Evolutionary conservation across 345 rosid species (phyloP).

Genomic region (Salix koriyanagi): DNA sequence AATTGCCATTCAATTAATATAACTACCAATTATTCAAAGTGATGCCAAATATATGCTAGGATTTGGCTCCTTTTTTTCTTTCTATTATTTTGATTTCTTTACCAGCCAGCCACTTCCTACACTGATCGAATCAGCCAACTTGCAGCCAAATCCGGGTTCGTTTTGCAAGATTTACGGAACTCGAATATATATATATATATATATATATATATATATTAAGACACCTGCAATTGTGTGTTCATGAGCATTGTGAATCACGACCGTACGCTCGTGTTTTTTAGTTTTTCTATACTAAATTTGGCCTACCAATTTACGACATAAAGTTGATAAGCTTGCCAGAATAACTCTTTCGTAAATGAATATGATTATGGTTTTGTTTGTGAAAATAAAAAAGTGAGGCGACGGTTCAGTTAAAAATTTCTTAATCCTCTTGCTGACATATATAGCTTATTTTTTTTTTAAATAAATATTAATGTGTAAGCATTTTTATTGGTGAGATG

Average conservation of each 20-base stretch:
- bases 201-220: too few relatives aligned
- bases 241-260: neutral
- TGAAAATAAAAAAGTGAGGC: neutral
- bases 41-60: neutral
- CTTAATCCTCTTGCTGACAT: too few relatives aligned
- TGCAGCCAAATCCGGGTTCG: neutral
- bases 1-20: neutral
- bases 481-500: too few relatives aligned
- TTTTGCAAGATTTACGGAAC: neutral
- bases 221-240: neutral
- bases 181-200: neutral
- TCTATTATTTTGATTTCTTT: too few relatives aligned
- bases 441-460: too few relatives aligned
- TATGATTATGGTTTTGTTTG: too few relatives aligned
- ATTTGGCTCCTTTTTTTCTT: neutral
- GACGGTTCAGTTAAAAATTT: too few relatives aligned
- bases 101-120: neutral
- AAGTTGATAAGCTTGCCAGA: neutral
- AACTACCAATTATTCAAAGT: neutral
- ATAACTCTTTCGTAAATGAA: neutral
- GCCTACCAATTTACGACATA: too few relatives aligned
- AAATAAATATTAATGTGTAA: too few relatives aligned
- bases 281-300: neutral
- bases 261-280: neutral
- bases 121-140: too few relatives aligned